Percentiles rank a stretch among this genome's conserved stretches.
Evolutionary conservation across 2,329 filamentous ascomycete species (phyloP).

Genomic region (Chaetothyriales sp.): DNA sequence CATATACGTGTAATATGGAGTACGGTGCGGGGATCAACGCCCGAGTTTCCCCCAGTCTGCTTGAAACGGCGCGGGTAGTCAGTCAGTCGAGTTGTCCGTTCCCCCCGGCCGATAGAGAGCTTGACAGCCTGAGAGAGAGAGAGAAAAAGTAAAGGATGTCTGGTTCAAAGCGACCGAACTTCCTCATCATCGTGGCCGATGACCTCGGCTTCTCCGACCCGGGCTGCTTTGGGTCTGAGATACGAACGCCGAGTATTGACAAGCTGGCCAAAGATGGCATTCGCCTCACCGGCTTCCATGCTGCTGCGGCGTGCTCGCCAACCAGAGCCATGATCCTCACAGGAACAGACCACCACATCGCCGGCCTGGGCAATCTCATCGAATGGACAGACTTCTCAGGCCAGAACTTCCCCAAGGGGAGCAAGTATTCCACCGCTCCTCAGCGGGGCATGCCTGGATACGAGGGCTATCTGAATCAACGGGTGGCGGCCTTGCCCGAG

Average conservation of each 20-base stretch:
- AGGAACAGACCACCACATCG: constrained; percentile 34
- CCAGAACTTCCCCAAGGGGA: constrained; percentile 38
- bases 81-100: too few relatives aligned
- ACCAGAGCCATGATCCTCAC: constrained; percentile 53
- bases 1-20: too few relatives aligned
- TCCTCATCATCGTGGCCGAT: constrained; percentile 44
- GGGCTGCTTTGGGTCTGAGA: constrained; percentile 45
- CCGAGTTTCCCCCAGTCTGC: too few relatives aligned
- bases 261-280: constrained; percentile 38
- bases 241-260: constrained; percentile 45
- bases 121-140: too few relatives aligned
- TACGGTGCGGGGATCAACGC: too few relatives aligned
- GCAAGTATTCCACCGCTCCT: constrained; percentile 36
- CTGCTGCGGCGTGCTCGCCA: constrained; percentile 49
- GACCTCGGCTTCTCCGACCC: constrained; percentile 48
- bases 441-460: constrained; percentile 47
- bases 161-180: constrained; percentile 38
- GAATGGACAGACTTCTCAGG: constrained; percentile 39
- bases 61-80: too few relatives aligned
- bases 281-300: constrained; percentile 50
- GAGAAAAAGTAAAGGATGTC: background rate
- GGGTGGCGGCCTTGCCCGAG: constrained; percentile 44
- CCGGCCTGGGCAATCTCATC: constrained; percentile 42
- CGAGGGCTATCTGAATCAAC: constrained; percentile 48
- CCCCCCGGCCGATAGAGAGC: too few relatives aligned